Percentiles rank a stretch among this genome's conserved stretches.
phyloP scores from a whole-genome alignment of 352 stramenopile genomes.

The Pythium catenulatum region DNA sequence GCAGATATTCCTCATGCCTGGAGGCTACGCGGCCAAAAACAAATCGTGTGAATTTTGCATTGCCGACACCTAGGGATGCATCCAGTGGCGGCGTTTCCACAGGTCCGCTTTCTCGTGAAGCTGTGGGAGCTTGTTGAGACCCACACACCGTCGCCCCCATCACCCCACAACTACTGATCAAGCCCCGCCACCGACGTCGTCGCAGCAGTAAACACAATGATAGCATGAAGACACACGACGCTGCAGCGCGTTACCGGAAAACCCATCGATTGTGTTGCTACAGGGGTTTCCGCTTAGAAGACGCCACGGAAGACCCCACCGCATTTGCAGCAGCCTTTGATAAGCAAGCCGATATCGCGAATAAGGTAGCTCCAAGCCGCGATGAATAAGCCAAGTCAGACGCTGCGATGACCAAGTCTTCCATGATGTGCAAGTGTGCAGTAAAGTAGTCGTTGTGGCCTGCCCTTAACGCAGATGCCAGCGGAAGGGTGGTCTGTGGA shows the following conservation, averaged over 20 bases:
- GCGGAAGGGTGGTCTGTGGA: neutral
- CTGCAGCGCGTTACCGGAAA: neutral
- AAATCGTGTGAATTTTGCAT: constrained; percentile 6
- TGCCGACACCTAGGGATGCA: neutral
- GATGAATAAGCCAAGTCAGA: neutral
- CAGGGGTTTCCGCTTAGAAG: neutral
- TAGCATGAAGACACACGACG: neutral
- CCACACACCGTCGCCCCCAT: neutral
- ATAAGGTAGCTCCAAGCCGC: neutral
- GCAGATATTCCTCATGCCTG: neutral
- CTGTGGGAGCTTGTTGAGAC: neutral
- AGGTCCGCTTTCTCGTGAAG: constrained; percentile 4
- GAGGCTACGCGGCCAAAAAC: neutral
- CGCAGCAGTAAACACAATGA: neutral
- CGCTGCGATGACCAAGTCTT: neutral
- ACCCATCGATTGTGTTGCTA: neutral
- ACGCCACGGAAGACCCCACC: neutral
- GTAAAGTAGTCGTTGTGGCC: neutral
- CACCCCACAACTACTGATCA: neutral
- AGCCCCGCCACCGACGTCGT: neutral
- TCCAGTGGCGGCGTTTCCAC: constrained; percentile 1
- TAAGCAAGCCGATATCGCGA: neutral
- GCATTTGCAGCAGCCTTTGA: neutral
- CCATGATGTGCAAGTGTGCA: constrained; percentile 1
- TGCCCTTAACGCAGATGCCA: neutral